Evolutionary conservation across 345 rosid species (phyloP), one percentile per base, ranked within the genome.

Genomic region (Sonneratia alba): DNA sequence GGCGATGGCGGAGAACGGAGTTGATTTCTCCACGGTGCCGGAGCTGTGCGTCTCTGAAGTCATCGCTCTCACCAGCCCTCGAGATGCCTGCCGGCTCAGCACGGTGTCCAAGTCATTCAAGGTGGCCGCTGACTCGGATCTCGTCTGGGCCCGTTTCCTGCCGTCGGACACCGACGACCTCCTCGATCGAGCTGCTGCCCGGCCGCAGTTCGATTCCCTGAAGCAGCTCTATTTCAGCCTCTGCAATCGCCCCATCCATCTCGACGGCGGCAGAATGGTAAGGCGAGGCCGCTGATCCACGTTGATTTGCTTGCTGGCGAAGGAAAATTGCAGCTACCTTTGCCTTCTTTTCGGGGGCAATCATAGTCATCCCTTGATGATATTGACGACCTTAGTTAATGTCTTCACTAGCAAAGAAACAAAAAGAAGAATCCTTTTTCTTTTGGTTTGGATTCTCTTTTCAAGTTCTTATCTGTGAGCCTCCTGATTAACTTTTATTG

Each of bases 211-310:
- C 10, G 59, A 73, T n/a, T 70, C 74, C 13, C 66, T 70, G 73
- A 77, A 80, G 72, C 48, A 72, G n/a, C 79, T 81, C 65, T 82
- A 70, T 37, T 40, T 75, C 59, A 43, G 70, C 40, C 83, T 82
- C 68, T 77, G 80, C 42, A 22, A 71, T 37, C 43, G 24, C 32
- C 83, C 81, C 0, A 42, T 80, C 66, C 83, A 80, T 47, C 43
- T 80, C 59, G 83, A 76, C 11, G 71, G 63, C 45, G 81, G 81
- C 40, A 77, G 48, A 70, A 68, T 37, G 85, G 85, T 79, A 34
- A 62, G 66, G 9, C 27, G 4, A 40, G 8, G 43, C n/a, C n/a
- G n/a, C n/a, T n/a, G n/a, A 40, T 40, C 43, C 43, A 40, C 4
- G 43, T 40, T 40, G 43, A 40, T 8, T 40, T 40, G 43, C 43